Percentiles rank a stretch among this genome's conserved stretches.
Evolutionary conservation across 1,284 basidiomycete genomes (phyloP).

Genomic region (Pisolithus thermaeus): DNA sequence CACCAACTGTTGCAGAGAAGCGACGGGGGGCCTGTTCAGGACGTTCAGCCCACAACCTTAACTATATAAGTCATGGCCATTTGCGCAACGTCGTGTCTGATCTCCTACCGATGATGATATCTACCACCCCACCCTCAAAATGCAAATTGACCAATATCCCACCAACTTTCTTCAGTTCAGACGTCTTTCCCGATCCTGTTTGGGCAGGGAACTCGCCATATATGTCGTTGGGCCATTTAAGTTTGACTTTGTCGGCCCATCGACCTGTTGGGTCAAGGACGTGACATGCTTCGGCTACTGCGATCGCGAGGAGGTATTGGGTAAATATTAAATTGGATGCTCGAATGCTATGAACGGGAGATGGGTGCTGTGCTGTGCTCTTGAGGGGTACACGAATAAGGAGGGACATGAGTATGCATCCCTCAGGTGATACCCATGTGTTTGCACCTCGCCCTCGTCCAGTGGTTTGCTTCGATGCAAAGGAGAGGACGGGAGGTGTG

Average conservation of each 20-base stretch:
- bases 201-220: slow-evolving; percentile 62
- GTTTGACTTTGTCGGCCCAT: slow-evolving; percentile 56
- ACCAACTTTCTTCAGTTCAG: slow-evolving; percentile 64
- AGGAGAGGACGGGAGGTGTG: slow-evolving; percentile 71
- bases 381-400: slow-evolving; percentile 58
- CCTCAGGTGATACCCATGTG: slow-evolving; percentile 88
- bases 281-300: slow-evolving; percentile 82
- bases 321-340: slow-evolving; percentile 81
- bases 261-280: slow-evolving; percentile 37
- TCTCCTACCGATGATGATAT: slow-evolving; percentile 73
- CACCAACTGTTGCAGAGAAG: slow-evolving; percentile 69
- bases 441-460: slow-evolving; percentile 90
- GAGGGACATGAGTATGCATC: slow-evolving; percentile 86
- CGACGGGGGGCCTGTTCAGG: slow-evolving; percentile 78
- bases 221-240: slow-evolving; percentile 99
- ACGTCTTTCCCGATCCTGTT: slow-evolving; percentile 31
- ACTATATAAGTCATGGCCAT: slow-evolving; percentile 1
- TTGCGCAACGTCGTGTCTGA: background rate
- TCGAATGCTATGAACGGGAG: slow-evolving; percentile 36
- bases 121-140: slow-evolving; percentile 67
- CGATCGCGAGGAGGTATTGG: slow-evolving; percentile 92
- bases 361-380: background rate
- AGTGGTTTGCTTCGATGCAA: slow-evolving; percentile 84
- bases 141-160: slow-evolving; percentile 91
- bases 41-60: slow-evolving; percentile 90